A percentile compares a stretch with the other conserved stretches of the same genome.
Evolutionary conservation across 108 stramenopile genomes (phyloP).

Genomic region (Cafeteria roenbergensis): DNA sequence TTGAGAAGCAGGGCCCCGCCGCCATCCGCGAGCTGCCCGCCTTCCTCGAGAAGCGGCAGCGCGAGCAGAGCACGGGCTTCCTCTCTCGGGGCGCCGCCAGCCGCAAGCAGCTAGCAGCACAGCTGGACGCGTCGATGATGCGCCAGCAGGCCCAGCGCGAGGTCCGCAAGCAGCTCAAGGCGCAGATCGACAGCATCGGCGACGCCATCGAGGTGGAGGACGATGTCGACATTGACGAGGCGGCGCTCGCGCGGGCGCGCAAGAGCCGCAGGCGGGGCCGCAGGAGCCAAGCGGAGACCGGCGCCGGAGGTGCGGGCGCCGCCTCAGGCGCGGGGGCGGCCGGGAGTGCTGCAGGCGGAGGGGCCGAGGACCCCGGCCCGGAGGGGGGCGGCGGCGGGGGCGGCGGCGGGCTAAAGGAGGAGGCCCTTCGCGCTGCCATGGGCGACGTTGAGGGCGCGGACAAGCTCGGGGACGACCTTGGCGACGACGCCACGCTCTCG

Average conservation of each 20-base stretch:
- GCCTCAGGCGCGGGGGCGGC: too few species aligned
- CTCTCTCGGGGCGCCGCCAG: neutral
- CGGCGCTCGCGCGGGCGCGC: neutral
- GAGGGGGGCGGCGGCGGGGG: too few species aligned
- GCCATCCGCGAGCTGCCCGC: neutral
- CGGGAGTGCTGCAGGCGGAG: too few species aligned
- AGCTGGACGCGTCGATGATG: neutral
- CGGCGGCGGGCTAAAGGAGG: too few species aligned
- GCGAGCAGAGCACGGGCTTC: neutral
- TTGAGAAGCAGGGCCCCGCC: neutral
- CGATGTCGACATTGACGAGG: conserved; percentile 1
- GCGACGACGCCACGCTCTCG: too few species aligned
- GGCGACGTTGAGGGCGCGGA: too few species aligned
- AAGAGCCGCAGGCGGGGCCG: neutral
- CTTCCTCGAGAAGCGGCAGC: neutral
- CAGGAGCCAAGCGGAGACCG: too few species aligned
- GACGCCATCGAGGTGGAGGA: neutral
- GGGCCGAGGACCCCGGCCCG: too few species aligned
- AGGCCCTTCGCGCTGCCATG: too few species aligned
- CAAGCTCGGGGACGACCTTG: too few species aligned
- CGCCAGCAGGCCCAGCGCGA: neutral
- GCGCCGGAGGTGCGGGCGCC: too few species aligned
- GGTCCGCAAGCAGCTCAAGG: neutral
- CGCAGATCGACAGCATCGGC: neutral
- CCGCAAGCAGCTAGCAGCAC: neutral